Conservation (phyloP, 2,329 filamentous ascomycete species). For the Botrytis squamosa region DNA sequence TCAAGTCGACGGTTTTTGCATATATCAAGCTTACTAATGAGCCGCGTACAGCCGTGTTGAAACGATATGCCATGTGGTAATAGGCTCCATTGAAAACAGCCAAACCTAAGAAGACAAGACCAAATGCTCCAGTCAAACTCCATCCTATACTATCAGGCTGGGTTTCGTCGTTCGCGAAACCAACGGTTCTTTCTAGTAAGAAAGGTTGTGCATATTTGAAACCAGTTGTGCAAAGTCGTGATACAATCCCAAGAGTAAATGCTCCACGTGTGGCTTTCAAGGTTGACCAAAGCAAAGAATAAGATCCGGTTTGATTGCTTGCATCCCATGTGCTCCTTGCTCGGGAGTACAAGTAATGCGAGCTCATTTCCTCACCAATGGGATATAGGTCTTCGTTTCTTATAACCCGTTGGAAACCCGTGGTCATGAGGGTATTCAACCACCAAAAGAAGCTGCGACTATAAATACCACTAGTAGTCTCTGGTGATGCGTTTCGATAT, state of each 20-base stretch:
- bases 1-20: slow-evolving; percentile 34
- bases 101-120: slow-evolving; percentile 33
- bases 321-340: slow-evolving; percentile 26
- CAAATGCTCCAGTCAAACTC: slow-evolving; percentile 29
- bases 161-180: slow-evolving; percentile 19
- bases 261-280: slow-evolving; percentile 27
- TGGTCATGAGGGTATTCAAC: slow-evolving; percentile 42
- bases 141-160: slow-evolving; percentile 26
- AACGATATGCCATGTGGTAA: slow-evolving; percentile 28
- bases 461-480: slow-evolving; percentile 43
- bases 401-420: slow-evolving; percentile 42
- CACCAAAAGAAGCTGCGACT: slow-evolving; percentile 43
- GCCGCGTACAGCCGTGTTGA: slow-evolving; percentile 32
- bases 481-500: slow-evolving; percentile 40
- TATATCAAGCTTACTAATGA: slow-evolving; percentile 35
- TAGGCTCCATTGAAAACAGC: slow-evolving; percentile 32
- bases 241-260: slow-evolving; percentile 24
- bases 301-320: slow-evolving; percentile 15
- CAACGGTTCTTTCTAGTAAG: slow-evolving; percentile 24
- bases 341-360: slow-evolving; percentile 21
- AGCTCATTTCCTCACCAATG: slow-evolving; percentile 38
- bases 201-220: slow-evolving; percentile 30
- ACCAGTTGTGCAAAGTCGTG: slow-evolving; percentile 25
- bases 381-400: slow-evolving; percentile 41
- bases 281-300: slow-evolving; percentile 30